Base-by-base conservation (phyloP, 1,284 basidiomycete genomes). In the Thecaphora thlaspeos region DNA sequence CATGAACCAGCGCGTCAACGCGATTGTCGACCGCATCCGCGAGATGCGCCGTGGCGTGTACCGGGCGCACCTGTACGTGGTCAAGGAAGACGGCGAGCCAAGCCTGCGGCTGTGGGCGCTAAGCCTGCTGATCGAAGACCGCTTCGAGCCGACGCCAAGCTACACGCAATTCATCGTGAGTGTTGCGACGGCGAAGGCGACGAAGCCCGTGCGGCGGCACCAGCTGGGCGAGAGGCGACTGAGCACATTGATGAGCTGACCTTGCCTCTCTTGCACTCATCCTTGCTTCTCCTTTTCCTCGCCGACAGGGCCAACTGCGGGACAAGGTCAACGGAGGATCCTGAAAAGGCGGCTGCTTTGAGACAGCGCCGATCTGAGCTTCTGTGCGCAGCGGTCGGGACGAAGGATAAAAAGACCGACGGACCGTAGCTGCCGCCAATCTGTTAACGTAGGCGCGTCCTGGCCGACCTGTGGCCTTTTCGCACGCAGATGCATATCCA, bases 61-160 rank as follows among this genome's bases (percentile, higher is more conserved):
- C 80, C 87, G 88, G 75, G 90, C 91, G 15, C 90, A 95, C 76
- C 81, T 99, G n/a, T 98, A 97, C 77, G 82, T 98, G 40, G 93
- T 97, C 72, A 99, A 98, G 81, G 92, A 95, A 78, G 95, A 98
- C 72, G 94, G 92, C 51, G 95, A 98, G 80, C 90, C 91, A 43
- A 68, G 65, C 23, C 81, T 98, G 75, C 83, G 93, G 55, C 84
- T 91, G 65, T 97, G 93, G 93, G 95, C 94, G 0, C 83, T 99
- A 64, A 92, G 90, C 75, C 84, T 87, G 77, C 84, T 99, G 70
- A 88, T 98, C 71, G 93, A 98, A 81, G 95, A 98, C 80, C 87
- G 95, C 55, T 88, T 91, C 73, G 95, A 98, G 79, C 87, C 90
- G 62, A 83, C 92, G 75, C 91, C 91, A 42, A 94, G 91, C 78